Evolutionary conservation across 1,284 basidiomycete genomes (phyloP), one percentile per base, ranked within the genome.

Genomic region (Malassezia globosa): DNA sequence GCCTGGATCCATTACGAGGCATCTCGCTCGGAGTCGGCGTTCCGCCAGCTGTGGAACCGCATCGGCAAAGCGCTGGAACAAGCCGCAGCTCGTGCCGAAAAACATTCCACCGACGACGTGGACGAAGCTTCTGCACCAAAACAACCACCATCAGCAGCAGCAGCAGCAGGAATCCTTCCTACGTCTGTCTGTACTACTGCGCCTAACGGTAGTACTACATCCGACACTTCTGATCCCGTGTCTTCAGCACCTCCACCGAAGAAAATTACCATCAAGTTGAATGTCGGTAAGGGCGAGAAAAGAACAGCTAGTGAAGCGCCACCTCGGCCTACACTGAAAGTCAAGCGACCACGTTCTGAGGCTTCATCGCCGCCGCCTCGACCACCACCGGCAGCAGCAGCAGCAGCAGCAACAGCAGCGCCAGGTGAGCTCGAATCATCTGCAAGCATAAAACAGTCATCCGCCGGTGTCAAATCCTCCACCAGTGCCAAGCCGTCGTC

Each of bases 1-100:
- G 83, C 81, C 40, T 83, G 78, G 54, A 85, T 84, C 7, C 80
- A 85, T 60, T 82, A 81, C 48, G 82, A 86, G 56, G 85, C 87
- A 0, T 76, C 84, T 23, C 77, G 78, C 22, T 75, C 96, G 37
- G 85, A 94, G 62, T 77, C 76, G 1, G 82, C 83, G 61, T 95
- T 96, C 64, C 83, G 89, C 54, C 85, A 83, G 72, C 76, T 87
- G 84, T 72, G 64, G 85, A 77, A 33, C 56, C 37, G 57, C 37
- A 65, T 72, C 60, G 59, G 60, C 45, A 64, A 71, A 51, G 69
- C 68, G 45, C 57, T 72, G 5, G 61, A 66, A 49, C 63, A 70
- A 55, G 66, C 70, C 11, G 68, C 62, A 16, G 66, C 66, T 2
- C 55, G 48, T 19, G 49, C 49, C 16, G 40, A 42, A 21, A 24